Conservation (phyloP, 805 yeast species). For the Starmerella sp. region DNA sequence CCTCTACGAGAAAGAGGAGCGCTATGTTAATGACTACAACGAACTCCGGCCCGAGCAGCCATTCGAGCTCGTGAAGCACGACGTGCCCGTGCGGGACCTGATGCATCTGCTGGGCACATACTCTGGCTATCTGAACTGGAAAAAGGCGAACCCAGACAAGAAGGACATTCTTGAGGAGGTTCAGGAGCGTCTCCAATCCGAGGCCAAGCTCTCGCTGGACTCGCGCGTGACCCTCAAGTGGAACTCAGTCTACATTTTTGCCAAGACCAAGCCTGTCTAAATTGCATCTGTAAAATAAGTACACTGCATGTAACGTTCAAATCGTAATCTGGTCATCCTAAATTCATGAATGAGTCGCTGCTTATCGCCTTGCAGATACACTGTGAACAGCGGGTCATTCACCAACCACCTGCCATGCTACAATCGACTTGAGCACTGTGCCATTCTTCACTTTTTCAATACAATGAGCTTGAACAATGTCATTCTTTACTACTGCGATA, state of each 20-base stretch:
- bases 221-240: slow-evolving; percentile 35
- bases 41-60: slow-evolving; percentile 18
- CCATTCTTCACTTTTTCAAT: too few relatives aligned
- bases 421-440: too few relatives aligned
- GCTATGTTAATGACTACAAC: slow-evolving; percentile 25
- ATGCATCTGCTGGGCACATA: slow-evolving; percentile 50
- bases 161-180: slow-evolving; percentile 41
- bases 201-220: slow-evolving; percentile 41
- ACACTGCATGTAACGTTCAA: too few relatives aligned
- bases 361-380: too few relatives aligned
- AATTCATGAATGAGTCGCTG: too few relatives aligned
- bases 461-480: too few relatives aligned
- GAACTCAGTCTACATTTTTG: slow-evolving; percentile 34
- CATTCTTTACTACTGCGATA: too few relatives aligned
- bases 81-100: slow-evolving; percentile 36
- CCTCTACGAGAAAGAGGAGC: slow-evolving; percentile 33
- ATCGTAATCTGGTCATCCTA: too few relatives aligned
- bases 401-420: too few relatives aligned
- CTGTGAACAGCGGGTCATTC: too few relatives aligned
- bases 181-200: slow-evolving; percentile 36
- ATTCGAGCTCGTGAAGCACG: slow-evolving; percentile 20
- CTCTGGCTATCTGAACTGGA: slow-evolving; percentile 60
- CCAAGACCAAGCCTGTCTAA: background rate
- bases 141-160: slow-evolving; percentile 33
- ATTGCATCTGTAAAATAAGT: too few relatives aligned